Evolutionary conservation across 306 rosid genomes (phyloP).

Genomic region (Inga laurina): DNA sequence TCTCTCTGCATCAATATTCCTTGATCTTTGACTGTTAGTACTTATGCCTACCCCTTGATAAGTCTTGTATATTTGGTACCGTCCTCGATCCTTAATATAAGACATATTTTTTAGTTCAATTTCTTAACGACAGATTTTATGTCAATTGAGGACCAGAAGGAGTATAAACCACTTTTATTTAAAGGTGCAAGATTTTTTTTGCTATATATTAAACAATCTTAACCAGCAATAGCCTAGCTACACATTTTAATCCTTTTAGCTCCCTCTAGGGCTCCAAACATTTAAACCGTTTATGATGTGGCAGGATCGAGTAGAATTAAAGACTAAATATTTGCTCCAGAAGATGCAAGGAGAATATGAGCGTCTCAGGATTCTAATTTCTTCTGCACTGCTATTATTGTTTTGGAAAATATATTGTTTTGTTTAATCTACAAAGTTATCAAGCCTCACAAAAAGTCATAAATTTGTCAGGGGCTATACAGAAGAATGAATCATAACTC

Average conservation of each 20-base stretch:
- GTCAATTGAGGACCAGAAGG: too few relatives aligned
- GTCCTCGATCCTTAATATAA: too few relatives aligned
- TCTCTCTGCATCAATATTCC: background rate
- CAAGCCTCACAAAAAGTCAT: background rate
- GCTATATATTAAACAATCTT: background rate
- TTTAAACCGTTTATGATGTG: background rate
- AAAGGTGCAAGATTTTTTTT: background rate
- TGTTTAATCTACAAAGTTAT: background rate
- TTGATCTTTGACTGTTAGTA: too few relatives aligned
- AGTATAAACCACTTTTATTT: background rate
- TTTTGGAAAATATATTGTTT: background rate
- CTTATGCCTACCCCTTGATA: too few relatives aligned
- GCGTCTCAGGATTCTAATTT: background rate
- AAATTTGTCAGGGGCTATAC: constrained; percentile 9
- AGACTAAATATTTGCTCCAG: background rate
- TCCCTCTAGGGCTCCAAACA: too few relatives aligned
- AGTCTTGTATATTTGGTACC: too few relatives aligned
- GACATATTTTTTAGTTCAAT: too few relatives aligned
- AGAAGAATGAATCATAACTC: constrained; percentile 3
- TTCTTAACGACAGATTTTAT: too few relatives aligned
- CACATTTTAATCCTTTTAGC: too few relatives aligned
- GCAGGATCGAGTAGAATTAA: background rate
- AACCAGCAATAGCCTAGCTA: background rate
- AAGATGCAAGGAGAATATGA: background rate
- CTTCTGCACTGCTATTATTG: background rate